Evolutionary conservation across 2,329 filamentous ascomycete genomes (phyloP).

Genomic region (Pseudogymnoascus verrucosus): DNA sequence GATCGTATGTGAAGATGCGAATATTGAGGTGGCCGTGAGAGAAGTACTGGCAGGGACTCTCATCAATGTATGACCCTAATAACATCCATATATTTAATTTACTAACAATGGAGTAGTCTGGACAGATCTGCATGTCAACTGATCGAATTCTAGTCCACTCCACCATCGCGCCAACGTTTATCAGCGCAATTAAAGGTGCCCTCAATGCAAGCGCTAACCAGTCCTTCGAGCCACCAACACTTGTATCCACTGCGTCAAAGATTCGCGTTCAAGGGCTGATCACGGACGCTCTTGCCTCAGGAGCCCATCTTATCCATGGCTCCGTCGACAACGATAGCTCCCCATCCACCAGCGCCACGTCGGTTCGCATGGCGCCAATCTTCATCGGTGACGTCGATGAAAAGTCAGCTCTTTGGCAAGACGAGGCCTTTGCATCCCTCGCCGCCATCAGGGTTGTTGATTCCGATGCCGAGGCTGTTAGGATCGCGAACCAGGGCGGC

Average conservation of each 20-base stretch:
- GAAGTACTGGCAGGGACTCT: constrained; percentile 50
- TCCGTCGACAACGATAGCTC: constrained; percentile 15
- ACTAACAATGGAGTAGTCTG: constrained; percentile 33
- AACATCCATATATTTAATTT: constrained; percentile 17
- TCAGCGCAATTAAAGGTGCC: constrained; percentile 23
- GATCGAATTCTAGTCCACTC: constrained; percentile 33
- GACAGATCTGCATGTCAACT: constrained; percentile 58
- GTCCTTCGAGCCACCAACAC: constrained; percentile 30
- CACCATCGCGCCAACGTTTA: constrained; percentile 28
- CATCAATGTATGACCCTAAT: constrained; percentile 34
- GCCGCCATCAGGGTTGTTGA: constrained; percentile 28
- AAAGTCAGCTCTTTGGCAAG: constrained; percentile 27
- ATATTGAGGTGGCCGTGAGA: constrained; percentile 52
- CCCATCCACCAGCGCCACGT: constrained; percentile 12
- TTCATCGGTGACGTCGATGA: constrained; percentile 24
- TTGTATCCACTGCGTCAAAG: constrained; percentile 18
- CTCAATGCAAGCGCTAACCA: constrained; percentile 16
- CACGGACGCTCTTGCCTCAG: neutral
- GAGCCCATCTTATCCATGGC: neutral
- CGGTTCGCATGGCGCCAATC: constrained; percentile 8
- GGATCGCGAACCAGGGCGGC: constrained; percentile 33
- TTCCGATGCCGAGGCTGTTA: constrained; percentile 32
- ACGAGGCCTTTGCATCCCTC: constrained; percentile 30
- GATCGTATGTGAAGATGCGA: constrained; percentile 60
- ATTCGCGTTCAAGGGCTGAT: neutral